Evolutionary conservation across 2,329 filamentous ascomycete species (phyloP).

Genomic region (Penicillium sp.): DNA sequence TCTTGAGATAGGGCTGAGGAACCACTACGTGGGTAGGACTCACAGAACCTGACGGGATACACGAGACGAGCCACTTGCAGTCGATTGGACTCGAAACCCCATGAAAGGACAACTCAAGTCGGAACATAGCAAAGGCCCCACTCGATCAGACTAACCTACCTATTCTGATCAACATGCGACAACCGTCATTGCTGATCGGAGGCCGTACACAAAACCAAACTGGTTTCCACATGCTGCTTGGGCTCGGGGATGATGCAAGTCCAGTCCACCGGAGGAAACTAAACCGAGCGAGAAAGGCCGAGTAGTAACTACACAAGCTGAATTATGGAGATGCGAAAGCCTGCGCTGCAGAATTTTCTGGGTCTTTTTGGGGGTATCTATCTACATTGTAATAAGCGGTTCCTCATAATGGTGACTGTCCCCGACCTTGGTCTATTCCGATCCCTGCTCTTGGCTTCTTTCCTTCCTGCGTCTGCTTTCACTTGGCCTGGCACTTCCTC

Average conservation of each 20-base stretch:
- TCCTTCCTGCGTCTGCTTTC: not conserved
- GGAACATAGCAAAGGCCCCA: not conserved
- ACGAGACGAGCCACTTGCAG: too few relatives aligned
- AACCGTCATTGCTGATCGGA: not conserved
- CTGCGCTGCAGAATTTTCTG: not conserved
- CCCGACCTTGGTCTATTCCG: not conserved
- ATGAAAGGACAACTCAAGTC: not conserved
- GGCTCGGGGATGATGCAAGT: constrained; percentile 15
- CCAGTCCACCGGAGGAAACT: constrained; percentile 17
- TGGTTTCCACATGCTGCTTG: not conserved
- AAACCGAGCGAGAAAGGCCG: constrained; percentile 9
- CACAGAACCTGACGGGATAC: too few relatives aligned
- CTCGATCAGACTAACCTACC: not conserved
- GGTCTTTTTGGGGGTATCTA: not conserved
- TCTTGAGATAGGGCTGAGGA: too few relatives aligned
- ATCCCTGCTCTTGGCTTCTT: not conserved
- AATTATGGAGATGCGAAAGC: not conserved
- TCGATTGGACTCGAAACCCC: not conserved
- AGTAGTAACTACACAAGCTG: not conserved
- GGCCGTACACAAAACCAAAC: not conserved
- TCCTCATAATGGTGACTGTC: too few relatives aligned
- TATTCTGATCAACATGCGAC: not conserved
- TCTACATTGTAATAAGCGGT: not conserved
- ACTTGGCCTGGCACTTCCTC: not conserved
- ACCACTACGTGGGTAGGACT: too few relatives aligned